Evolutionary conservation across 1,284 basidiomycete species (phyloP).

Genomic region (Leccinum griseonigrum): DNA sequence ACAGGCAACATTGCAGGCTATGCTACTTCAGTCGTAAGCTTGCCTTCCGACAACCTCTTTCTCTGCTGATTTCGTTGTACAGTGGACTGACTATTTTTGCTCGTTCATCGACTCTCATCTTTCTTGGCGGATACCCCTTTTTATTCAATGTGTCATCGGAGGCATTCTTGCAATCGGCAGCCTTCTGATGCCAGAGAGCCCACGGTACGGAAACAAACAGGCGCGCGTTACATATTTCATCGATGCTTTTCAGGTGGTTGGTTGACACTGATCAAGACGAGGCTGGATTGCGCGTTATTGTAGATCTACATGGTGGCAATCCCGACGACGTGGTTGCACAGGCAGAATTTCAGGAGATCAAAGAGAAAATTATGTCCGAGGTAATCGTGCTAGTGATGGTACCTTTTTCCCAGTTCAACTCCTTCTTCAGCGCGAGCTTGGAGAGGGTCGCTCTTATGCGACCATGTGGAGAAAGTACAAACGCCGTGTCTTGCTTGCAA

Average conservation of each 20-base stretch:
- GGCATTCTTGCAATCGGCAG: slow-evolving; percentile 80
- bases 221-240: background rate
- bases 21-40: slow-evolving; percentile 85
- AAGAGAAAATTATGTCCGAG: slow-evolving; percentile 81
- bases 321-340: slow-evolving; percentile 71
- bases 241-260: slow-evolving; percentile 65
- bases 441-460: slow-evolving; percentile 80
- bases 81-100: slow-evolving; percentile 96
- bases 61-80: background rate
- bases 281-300: slow-evolving; percentile 86
- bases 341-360: slow-evolving; percentile 92
- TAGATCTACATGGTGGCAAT: slow-evolving; percentile 87
- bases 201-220: slow-evolving; percentile 52
- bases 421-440: slow-evolving; percentile 55
- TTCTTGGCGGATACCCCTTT: slow-evolving; percentile 84
- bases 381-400: slow-evolving; percentile 40
- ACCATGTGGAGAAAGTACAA: slow-evolving; percentile 90
- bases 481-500: slow-evolving; percentile 90
- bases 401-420: background rate
- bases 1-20: slow-evolving; percentile 94
- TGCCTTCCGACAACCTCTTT: background rate
- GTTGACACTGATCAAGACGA: slow-evolving; percentile 87
- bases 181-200: slow-evolving; percentile 90
- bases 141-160: slow-evolving; percentile 90
- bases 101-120: slow-evolving; percentile 83